These are phyloP conservation scores for Paraphoma sp. DNA, from an alignment of 2,329 filamentous ascomycete species.

Conservation along the genomic window DNA sequence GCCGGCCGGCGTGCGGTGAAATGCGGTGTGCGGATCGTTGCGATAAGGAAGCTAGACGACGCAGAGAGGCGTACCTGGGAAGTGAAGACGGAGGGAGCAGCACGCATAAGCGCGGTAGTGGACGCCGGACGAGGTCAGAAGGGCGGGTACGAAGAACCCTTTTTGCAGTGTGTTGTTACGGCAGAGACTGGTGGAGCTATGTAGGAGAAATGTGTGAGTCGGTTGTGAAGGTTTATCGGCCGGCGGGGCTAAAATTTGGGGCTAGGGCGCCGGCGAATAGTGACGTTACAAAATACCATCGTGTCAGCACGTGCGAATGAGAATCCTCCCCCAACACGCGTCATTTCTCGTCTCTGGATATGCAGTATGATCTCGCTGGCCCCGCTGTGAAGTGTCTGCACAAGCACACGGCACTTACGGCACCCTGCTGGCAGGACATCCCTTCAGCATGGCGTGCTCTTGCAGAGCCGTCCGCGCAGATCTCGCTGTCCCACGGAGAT, in stretches of 20 bases:
- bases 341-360: neutral
- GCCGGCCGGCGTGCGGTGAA: conserved; percentile 24
- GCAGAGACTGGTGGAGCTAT: conserved; percentile 4
- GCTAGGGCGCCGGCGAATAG: neutral
- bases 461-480: neutral
- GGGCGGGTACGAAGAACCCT: conserved; percentile 31
- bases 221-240: conserved; percentile 19
- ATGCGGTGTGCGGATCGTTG: conserved; percentile 32
- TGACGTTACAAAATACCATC: neutral
- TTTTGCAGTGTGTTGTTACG: conserved; percentile 16
- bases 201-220: conserved; percentile 17
- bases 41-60: conserved; percentile 36
- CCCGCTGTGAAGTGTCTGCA: neutral
- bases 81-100: conserved; percentile 59
- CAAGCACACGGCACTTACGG: neutral
- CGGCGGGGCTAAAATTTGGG: neutral
- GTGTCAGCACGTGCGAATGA: neutral
- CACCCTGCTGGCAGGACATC: neutral
- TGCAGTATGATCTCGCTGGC: neutral
- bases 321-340: neutral
- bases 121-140: conserved; percentile 32
- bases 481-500: neutral
- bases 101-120: conserved; percentile 55
- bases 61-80: conserved; percentile 56
- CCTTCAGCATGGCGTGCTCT: neutral